Evolutionary conservation across 805 yeast genomes (phyloP), one percentile per base, ranked within the genome.

Genomic region (Metschnikowia borealis): DNA sequence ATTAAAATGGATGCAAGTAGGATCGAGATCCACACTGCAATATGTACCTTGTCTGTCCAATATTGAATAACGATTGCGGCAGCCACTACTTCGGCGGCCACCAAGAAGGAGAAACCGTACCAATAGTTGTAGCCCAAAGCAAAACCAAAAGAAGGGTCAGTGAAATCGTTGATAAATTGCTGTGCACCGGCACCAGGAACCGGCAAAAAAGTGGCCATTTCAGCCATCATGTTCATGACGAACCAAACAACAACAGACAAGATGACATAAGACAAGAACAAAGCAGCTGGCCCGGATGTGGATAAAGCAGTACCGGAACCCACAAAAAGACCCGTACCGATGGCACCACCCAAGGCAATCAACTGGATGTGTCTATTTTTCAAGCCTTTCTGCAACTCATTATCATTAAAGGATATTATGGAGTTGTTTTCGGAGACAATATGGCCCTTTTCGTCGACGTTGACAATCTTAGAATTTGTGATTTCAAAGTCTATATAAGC

Each of bases 21-120:
- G 14, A 71, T 67, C 20, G 73, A 56, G 49, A 72, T 70, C 75
- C 75, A 71, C 20, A 67, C 73, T 18, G 73, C 75, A 37, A 69
- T 59, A 48, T 63, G 61, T 31, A 69, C 67, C 38, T 50, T 54
- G 33, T 49, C 43, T 11, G 57, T 56, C 61, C 61, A 58, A 49
- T 58, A 58, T 48, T 56, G 60, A 21, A 58, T 50, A 37, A 58
- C 48, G 18, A 51, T 43, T 8, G 60, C 61, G 3, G 59, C 55
- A 3, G 61, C 61, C 6, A 56, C 60, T 7, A 58, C 49, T 46
- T 58, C 61, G 17, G 61, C 51, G 2, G 60, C 58, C 32, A 58
- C 60, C 53, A 56, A 51, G 31, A 58, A 40, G n/a, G 59, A 33
- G 38, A 53, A 58, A 4, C 60, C 53, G 45, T 58, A 58, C 55